phyloP scores from a whole-genome alignment of 345 rosid genomes.

The Ricinus communis region DNA sequence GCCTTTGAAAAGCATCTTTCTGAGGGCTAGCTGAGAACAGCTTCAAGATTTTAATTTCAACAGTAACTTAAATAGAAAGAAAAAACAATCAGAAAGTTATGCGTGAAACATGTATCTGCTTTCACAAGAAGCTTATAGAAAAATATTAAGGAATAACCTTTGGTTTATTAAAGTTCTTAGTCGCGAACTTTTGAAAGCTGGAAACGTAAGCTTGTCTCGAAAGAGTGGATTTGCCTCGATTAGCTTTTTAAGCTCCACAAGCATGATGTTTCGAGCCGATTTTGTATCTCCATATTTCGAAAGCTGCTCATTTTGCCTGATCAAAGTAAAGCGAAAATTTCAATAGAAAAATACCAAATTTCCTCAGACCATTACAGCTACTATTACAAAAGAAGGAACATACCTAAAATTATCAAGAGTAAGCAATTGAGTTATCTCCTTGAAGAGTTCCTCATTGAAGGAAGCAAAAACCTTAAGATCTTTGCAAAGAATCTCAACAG shows the following conservation, averaged over 20 bases:
- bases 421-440: constrained; percentile 75
- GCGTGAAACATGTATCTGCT: not conserved
- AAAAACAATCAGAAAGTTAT: not conserved
- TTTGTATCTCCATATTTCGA: constrained; percentile 81
- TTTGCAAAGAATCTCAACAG: constrained; percentile 78
- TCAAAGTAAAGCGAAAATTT: constrained; percentile 4
- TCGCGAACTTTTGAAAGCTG: constrained; percentile 66
- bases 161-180: constrained; percentile 84
- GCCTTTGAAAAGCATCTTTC: constrained; percentile 12
- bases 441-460: constrained; percentile 69
- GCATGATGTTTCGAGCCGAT: constrained; percentile 70
- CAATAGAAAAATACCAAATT: constrained; percentile 5
- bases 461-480: constrained; percentile 74
- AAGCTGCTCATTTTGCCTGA: constrained; percentile 83
- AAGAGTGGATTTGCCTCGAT: constrained; percentile 80
- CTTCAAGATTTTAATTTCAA: not conserved
- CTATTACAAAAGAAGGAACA: constrained; percentile 6
- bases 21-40: not conserved
- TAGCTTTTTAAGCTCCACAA: constrained; percentile 63
- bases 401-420: constrained; percentile 81
- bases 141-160: constrained; percentile 45
- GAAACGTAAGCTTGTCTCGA: constrained; percentile 70
- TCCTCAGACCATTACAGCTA: constrained; percentile 1
- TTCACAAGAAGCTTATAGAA: not conserved
- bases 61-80: not conserved